Evolutionary conservation across 2,329 filamentous ascomycete species (phyloP).

Genomic region (Diaporthe batatas): DNA sequence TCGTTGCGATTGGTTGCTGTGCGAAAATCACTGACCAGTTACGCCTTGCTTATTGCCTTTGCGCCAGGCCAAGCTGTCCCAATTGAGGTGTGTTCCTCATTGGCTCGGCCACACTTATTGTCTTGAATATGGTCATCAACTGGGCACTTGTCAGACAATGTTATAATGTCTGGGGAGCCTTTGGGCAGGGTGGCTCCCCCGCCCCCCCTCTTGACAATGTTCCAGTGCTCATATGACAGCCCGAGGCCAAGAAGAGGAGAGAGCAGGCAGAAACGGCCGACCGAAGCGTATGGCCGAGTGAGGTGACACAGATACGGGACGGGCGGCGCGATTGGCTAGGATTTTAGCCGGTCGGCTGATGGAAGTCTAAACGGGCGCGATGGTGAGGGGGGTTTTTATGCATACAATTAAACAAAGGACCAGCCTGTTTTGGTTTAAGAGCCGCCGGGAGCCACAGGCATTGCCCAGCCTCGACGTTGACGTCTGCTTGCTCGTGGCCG

Average conservation of each 20-base stretch:
- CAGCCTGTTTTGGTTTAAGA: slow-evolving; percentile 15
- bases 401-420: slow-evolving; percentile 14
- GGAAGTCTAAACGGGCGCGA: background rate
- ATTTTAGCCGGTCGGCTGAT: slow-evolving; percentile 8
- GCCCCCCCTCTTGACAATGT: no score
- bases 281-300: slow-evolving; percentile 4
- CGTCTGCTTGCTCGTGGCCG: background rate
- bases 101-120: no score
- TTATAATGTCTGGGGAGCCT: no score
- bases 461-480: background rate
- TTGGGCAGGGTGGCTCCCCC: no score
- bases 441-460: background rate
- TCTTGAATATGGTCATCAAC: no score
- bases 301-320: slow-evolving; percentile 6
- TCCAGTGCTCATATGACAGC: background rate
- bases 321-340: slow-evolving; percentile 13
- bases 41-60: no score
- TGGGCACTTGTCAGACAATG: no score
- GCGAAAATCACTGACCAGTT: no score
- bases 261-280: background rate
- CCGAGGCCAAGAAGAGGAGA: slow-evolving; percentile 2
- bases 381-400: slow-evolving; percentile 15
- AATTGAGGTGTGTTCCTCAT: no score
- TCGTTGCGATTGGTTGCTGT: no score
- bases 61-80: no score